Base-by-base conservation (phyloP, 768 basidiomycete genomes). In the Sporobolomyces phaffii region DNA sequence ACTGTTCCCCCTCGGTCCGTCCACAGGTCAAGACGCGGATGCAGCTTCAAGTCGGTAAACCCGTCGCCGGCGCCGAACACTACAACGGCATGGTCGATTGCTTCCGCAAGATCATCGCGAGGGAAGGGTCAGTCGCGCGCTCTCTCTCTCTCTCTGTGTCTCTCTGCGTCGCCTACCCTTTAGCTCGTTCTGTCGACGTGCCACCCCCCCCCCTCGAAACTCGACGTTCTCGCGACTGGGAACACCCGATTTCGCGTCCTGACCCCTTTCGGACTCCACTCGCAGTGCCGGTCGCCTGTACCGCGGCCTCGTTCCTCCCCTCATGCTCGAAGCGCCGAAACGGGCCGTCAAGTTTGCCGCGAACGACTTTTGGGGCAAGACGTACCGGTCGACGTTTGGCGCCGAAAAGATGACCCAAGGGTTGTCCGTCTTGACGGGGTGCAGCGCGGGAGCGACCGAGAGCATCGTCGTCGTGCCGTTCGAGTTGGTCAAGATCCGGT, bases 11-110 rank as follows among this genome's bases (percentile, higher is more conserved):
- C 10, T 28, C n/a, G n/a, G n/a, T n/a, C n/a, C n/a, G n/a, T n/a
- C n/a, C n/a, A 8, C 75, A 91, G 89, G 91, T 97, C 76, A 97
- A 99, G 81, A 99, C 96, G 26, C 89, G 96, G 31, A 93, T 97
- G 86, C 96, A 99, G 77, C 82, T 99, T n/a, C 88, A 89, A 77
- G 89, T 86, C 7, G 90, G 90, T 5, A 90, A 88, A 79, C 79
- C 82, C 40, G 78, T 83, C 49, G 81, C 84, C 63, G 89, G 92
- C 9, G 83, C 67, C 0, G 72, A 70, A 44, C 67, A 73, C 53
- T 75, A 75, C 69, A 62, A 72, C 53, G 75, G 75, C 50, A 75
- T 98, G 73, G 81, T 96, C 28, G 88, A 90, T 48, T 90, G 85
- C 34, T 86, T 99, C 78, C 81, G 80, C 64, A 82, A 85, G 18